A percentile compares a stretch with the other conserved stretches of the same genome.
These are phyloP conservation scores for Boletus rufocinnamomeus DNA, from an alignment of 768 basidiomycete species.

Conservation along the genomic window DNA sequence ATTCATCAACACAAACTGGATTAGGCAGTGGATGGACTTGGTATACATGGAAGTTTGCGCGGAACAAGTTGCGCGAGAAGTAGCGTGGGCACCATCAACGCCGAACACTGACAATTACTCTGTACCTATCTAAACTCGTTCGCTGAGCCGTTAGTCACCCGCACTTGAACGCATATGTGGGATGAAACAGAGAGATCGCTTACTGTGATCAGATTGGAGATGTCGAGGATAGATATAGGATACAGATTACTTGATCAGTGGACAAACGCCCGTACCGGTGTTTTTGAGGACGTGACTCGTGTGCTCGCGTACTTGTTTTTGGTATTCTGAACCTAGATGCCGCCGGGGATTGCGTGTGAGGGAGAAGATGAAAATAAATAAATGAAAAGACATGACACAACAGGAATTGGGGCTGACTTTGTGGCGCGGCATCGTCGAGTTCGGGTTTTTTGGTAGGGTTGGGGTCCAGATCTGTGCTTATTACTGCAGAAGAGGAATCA, in stretches of 20 bases:
- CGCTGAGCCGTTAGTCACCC: slow-evolving; percentile 12
- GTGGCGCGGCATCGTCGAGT: slow-evolving; percentile 26
- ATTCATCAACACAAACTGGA: neutral
- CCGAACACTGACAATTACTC: neutral
- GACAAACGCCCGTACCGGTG: slow-evolving; percentile 34
- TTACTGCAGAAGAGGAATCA: slow-evolving; percentile 38
- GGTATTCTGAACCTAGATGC: slow-evolving; percentile 31
- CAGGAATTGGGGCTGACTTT: slow-evolving; percentile 33
- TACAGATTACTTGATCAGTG: too few relatives aligned
- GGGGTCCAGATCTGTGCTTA: slow-evolving; percentile 35
- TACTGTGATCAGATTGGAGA: slow-evolving; percentile 10
- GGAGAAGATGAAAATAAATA: too few relatives aligned
- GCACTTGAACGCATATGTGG: neutral
- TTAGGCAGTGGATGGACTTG: neutral
- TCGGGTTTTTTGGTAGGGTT: slow-evolving; percentile 45
- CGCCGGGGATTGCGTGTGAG: neutral
- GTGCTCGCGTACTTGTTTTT: slow-evolving; percentile 41
- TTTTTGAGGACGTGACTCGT: slow-evolving; percentile 46
- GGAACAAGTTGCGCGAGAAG: neutral
- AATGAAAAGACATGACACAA: neutral
- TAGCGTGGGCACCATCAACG: neutral
- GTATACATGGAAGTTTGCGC: too few relatives aligned
- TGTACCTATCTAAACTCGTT: slow-evolving; percentile 6
- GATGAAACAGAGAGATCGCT: slow-evolving; percentile 12
- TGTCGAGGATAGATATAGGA: slow-evolving; percentile 25